Evolutionary conservation across 768 basidiomycete species (phyloP), one percentile per base, ranked within the genome.

Genomic region (Boletus rex-veris): DNA sequence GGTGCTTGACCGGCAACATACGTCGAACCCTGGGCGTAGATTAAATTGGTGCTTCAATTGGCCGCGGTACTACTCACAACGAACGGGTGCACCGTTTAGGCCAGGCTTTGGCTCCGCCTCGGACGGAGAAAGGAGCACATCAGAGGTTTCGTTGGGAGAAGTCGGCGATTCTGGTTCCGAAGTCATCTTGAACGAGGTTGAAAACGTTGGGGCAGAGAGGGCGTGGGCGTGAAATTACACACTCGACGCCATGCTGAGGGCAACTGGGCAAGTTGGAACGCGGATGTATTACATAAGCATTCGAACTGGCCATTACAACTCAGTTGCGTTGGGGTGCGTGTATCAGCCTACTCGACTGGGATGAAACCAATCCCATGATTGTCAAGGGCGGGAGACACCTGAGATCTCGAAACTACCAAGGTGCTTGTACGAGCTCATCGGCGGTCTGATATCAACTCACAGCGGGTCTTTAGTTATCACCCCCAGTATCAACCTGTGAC

Each of bases 71-170:
- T 45, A 80, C 90, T 76, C 74, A 92, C 90, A 92, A 62, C 88
- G 80, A 53, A 92, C 89, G 40, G 90, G 90, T 33, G 77, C 72
- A 24, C 90, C 90, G 68, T 85, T 72, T 24, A 91, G 55, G 35
- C 90, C 90, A 50, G 89, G 89, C 48, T 74, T 77, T n/a, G 87
- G 87, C 60, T 88, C 86, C 52, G 75, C 73, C 56, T 84, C 81
- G 42, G 75, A 70, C 37, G 70, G 70, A 58, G 77, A 81, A 51
- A 78, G 62, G 3, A 78, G 52, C 26, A 55, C 54, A 63, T 89
- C 89, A 7, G 85, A 86, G 24, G 89, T 86, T 52, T 89, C 88
- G 26, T 71, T 74, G 7, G 81, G 75, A 9, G 77, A 77, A 26
- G 67, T 64, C 5, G 70, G 70, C 10, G 72, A 71, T 10, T 58